These are phyloP conservation scores for Colletotrichum cuscutae DNA, from an alignment of 2,329 filamentous ascomycete genomes.

Conservation along the genomic window DNA sequence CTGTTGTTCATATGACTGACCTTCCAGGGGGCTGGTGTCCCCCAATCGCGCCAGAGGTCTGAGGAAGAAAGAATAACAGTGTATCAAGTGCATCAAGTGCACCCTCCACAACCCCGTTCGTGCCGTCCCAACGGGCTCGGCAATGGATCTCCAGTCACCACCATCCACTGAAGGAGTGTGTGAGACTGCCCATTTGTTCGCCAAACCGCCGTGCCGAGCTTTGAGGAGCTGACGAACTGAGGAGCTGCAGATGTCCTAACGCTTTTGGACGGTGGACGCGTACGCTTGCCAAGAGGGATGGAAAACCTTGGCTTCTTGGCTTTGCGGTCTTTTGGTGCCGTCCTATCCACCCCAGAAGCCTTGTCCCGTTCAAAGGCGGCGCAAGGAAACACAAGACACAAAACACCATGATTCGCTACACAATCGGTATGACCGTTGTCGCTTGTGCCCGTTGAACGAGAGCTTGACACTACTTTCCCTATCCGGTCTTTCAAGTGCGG, in stretches of 20 bases:
- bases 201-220: slow-evolving; percentile 20
- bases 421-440: not conserved
- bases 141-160: slow-evolving; percentile 18
- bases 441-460: too few species aligned
- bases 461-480: not conserved
- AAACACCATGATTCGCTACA: not conserved
- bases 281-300: slow-evolving; percentile 35
- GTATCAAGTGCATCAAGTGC: not conserved
- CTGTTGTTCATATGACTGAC: slow-evolving; percentile 10
- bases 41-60: not conserved
- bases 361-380: not conserved
- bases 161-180: not conserved
- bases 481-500: not conserved
- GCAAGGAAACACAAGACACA: not conserved
- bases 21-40: not conserved
- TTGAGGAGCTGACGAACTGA: slow-evolving; percentile 16
- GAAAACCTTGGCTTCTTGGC: slow-evolving; percentile 19
- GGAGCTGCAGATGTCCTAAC: slow-evolving; percentile 35
- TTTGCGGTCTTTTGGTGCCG: slow-evolving; percentile 13
- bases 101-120: not conserved
- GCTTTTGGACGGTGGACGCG: slow-evolving; percentile 36
- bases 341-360: slow-evolving; percentile 23
- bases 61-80: not conserved
- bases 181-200: slow-evolving; percentile 18
- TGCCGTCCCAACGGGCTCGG: slow-evolving; percentile 20